Percentiles rank a stretch among this genome's conserved stretches.
These are phyloP conservation scores for Fusarium poae DNA, from an alignment of 2,329 filamentous ascomycete species.

Conservation along the genomic window DNA sequence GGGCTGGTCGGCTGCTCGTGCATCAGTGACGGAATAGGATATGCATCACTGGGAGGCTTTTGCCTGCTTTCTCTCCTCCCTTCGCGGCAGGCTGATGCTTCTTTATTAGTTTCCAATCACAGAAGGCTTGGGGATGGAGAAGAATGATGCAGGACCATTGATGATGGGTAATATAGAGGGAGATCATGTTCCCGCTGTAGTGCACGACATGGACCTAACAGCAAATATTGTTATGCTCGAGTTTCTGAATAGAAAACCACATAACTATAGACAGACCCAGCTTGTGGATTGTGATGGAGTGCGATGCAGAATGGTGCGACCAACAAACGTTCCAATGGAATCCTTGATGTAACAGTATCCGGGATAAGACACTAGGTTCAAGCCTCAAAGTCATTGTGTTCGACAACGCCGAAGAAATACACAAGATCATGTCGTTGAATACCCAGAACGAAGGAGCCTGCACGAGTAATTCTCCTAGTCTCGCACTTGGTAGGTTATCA, in stretches of 20 bases:
- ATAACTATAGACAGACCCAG: not conserved
- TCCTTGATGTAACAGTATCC: slow-evolving; percentile 9
- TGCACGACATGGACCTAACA: not conserved
- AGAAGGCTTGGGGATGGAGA: not conserved
- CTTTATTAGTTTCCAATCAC: slow-evolving; percentile 5
- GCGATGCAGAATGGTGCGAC: slow-evolving; percentile 7
- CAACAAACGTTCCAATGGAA: slow-evolving; percentile 34
- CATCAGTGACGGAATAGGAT: slow-evolving; percentile 2
- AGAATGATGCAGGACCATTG: slow-evolving; percentile 10
- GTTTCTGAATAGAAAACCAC: slow-evolving; percentile 13
- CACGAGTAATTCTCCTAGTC: too few species aligned
- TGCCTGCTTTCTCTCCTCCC: not conserved
- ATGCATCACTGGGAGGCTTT: slow-evolving; percentile 3
- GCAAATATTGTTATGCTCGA: not conserved
- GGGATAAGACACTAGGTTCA: not conserved
- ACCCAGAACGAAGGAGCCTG: not conserved
- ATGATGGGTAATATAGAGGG: slow-evolving; percentile 8
- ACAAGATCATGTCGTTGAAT: not conserved
- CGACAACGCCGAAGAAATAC: not conserved
- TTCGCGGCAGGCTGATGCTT: slow-evolving; percentile 18
- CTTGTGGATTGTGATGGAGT: slow-evolving; percentile 20
- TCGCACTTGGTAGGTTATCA: slow-evolving; percentile 2
- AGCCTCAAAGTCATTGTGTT: not conserved
- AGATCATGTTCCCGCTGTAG: slow-evolving; percentile 11
- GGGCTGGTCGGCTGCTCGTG: slow-evolving; percentile 8